A percentile compares a stretch with the other conserved stretches of the same genome.
Conservation (phyloP, 1,284 basidiomycete species). For the Trichosporon sp. region DNA sequence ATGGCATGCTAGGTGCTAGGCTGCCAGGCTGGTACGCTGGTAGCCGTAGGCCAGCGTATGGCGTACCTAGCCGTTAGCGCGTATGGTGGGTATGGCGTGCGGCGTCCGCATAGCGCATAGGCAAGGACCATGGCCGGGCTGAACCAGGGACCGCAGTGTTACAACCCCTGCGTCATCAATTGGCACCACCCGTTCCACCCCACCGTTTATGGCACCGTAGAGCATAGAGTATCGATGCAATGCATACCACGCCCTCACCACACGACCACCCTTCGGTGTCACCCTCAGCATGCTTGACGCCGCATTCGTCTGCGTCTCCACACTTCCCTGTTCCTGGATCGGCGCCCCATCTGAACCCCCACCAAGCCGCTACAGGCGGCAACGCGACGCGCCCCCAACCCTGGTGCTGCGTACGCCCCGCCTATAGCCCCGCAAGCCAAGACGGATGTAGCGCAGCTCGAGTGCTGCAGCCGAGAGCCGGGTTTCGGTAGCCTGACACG, state of each 20-base stretch:
- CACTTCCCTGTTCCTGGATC: neutral
- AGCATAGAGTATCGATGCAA: neutral
- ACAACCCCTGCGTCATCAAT: neutral
- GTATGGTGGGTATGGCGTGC: neutral
- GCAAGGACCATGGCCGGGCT: neutral
- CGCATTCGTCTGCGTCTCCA: neutral
- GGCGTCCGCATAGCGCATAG: neutral
- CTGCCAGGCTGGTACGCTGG: neutral
- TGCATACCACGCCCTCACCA: too few relatives aligned
- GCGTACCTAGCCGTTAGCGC: neutral
- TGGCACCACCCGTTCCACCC: neutral
- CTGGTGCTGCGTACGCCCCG: neutral
- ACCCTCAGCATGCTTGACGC: neutral
- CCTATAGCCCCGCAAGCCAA: neutral
- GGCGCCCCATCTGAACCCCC: too few relatives aligned
- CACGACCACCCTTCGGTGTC: neutral
- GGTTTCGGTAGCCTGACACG: neutral
- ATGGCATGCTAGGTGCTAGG: neutral
- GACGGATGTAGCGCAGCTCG: neutral
- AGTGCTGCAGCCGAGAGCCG: too few relatives aligned
- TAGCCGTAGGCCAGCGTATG: neutral
- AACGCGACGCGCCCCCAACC: neutral
- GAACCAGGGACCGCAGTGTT: neutral
- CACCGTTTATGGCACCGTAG: neutral
- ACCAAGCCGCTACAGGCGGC: neutral